Conservation (phyloP, 345 rosid species). For the Salix arbutifolia region DNA sequence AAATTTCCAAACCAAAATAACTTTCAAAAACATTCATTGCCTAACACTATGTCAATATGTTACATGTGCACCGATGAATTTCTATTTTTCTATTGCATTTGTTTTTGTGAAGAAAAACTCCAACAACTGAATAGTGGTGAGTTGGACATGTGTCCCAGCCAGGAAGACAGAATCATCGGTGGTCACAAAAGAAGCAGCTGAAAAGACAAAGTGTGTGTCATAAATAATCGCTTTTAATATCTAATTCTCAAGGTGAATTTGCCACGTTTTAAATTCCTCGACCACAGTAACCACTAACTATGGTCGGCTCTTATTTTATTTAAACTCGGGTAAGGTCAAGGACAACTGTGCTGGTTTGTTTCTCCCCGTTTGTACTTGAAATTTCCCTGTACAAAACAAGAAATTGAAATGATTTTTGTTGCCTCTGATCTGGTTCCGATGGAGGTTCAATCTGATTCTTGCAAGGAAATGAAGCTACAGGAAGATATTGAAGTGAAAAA, state of each 20-base stretch:
- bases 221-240: too few relatives aligned
- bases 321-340: background rate
- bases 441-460: constrained; percentile 21
- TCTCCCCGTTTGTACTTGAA: background rate
- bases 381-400: background rate
- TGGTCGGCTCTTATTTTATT: background rate
- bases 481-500: constrained; percentile 5
- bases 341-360: background rate
- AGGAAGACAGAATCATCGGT: background rate
- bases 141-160: background rate
- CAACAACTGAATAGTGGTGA: background rate
- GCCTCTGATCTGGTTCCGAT: constrained; percentile 9
- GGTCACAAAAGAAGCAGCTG: background rate
- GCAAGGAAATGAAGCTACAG: constrained; percentile 23
- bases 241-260: background rate
- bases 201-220: background rate
- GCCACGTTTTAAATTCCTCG: constrained; percentile 5
- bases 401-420: background rate
- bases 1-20: too few relatives aligned
- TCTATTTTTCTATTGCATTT: background rate
- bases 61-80: background rate
- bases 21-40: too few relatives aligned
- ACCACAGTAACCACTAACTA: background rate
- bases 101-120: background rate
- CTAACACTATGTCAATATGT: background rate